Percentiles rank a stretch among this genome's conserved stretches.
phyloP scores from a whole-genome alignment of 2,329 filamentous ascomycete genomes.

The Venturia aucupariae region DNA sequence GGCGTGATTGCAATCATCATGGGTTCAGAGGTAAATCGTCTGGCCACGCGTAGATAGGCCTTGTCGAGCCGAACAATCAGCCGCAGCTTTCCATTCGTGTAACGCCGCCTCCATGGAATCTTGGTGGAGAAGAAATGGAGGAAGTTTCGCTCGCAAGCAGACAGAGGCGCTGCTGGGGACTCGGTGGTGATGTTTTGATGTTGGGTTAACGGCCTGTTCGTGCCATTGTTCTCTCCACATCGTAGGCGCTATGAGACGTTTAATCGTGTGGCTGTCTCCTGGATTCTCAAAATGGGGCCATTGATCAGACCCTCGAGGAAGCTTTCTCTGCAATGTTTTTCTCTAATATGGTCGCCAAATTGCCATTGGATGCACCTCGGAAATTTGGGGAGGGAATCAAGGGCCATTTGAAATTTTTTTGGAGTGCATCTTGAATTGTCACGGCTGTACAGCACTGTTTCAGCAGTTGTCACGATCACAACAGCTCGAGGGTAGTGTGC shows the following conservation, averaged over 20 bases:
- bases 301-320: too few species aligned
- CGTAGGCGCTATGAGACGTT: too few species aligned
- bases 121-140: too few species aligned
- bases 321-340: too few species aligned
- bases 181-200: too few species aligned
- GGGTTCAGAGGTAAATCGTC: neutral
- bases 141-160: too few species aligned
- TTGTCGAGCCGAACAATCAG: neutral
- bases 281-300: too few species aligned
- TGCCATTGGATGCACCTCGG: neutral
- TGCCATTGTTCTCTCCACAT: too few species aligned
- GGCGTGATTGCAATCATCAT: neutral
- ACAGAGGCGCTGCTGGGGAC: too few species aligned
- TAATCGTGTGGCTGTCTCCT: too few species aligned
- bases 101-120: neutral
- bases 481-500: neutral
- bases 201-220: too few species aligned
- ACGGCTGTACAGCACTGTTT: neutral
- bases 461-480: neutral
- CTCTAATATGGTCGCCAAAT: neutral
- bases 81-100: neutral
- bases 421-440: neutral
- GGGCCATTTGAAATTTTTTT: neutral
- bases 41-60: neutral
- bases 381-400: neutral